A percentile compares a stretch with the other conserved stretches of the same genome.
Conservation (phyloP, 192 early-diverging fungal genomes). For the Coemansia umbellata region DNA sequence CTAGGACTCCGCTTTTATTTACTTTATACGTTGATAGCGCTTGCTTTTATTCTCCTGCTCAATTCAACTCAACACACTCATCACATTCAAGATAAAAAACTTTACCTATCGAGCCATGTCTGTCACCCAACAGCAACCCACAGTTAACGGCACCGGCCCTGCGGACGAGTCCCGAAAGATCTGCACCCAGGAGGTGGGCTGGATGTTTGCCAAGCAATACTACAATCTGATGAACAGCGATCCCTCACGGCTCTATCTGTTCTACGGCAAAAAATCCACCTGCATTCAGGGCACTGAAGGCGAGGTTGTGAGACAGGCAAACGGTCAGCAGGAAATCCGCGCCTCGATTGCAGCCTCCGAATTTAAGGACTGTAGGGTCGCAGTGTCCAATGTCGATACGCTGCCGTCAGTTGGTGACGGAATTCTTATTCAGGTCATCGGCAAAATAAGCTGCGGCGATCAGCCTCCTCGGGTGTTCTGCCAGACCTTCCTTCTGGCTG, state of each 20-base stretch:
- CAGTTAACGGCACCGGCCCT: constrained; percentile 33
- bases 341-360: constrained; percentile 67
- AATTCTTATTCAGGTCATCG: constrained; percentile 87
- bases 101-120: constrained; percentile 37
- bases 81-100: no score
- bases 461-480: constrained; percentile 79
- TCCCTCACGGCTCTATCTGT: constrained; percentile 73
- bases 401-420: constrained; percentile 69
- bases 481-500: constrained; percentile 88
- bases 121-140: constrained; percentile 26
- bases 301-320: constrained; percentile 57
- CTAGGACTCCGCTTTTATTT: constrained; percentile 3
- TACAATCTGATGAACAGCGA: constrained; percentile 89
- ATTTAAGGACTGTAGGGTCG: constrained; percentile 83
- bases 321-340: constrained; percentile 79
- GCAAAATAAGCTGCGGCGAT: constrained; percentile 85
- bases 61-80: no score
- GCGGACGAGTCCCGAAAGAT: constrained; percentile 26
- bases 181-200: constrained; percentile 70
- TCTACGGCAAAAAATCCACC: constrained; percentile 83
- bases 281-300: constrained; percentile 84
- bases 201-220: constrained; percentile 93
- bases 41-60: neutral
- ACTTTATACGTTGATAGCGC: neutral
- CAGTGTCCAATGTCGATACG: constrained; percentile 83